phyloP scores from a whole-genome alignment of 192 early-diverging fungal genomes.

The Lunasporangiospora selenospora region DNA sequence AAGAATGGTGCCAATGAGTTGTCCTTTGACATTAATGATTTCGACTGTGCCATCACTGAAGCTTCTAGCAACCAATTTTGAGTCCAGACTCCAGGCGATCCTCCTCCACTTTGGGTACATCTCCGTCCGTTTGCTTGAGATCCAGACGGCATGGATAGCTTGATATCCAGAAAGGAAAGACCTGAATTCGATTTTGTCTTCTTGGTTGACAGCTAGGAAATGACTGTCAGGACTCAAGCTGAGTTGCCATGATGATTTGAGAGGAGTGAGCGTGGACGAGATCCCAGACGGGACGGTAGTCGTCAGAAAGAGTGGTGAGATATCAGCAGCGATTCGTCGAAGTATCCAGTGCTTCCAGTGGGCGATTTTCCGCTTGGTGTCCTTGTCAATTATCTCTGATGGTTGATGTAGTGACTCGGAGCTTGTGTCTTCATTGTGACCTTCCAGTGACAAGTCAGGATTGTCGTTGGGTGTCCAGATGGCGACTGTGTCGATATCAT shows the following conservation, averaged over 20 bases:
- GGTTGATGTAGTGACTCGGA: conserved; percentile 11
- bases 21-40: conserved; percentile 42
- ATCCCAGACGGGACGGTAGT: conserved; percentile 53
- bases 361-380: conserved; percentile 12
- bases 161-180: conserved; percentile 47
- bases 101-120: conserved; percentile 52
- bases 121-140: conserved; percentile 18
- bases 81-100: conserved; percentile 52
- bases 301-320: conserved; percentile 41
- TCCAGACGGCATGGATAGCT: conserved; percentile 44
- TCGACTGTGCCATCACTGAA: conserved; percentile 55
- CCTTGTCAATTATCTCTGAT: conserved; percentile 14
- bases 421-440: conserved; percentile 5
- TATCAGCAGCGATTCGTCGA: conserved; percentile 31
- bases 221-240: conserved; percentile 44
- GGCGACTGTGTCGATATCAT: conserved; percentile 50
- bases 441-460: conserved; percentile 10
- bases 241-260: conserved; percentile 45
- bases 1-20: conserved; percentile 38
- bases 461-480: conserved; percentile 50
- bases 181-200: conserved; percentile 52
- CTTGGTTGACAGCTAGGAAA: conserved; percentile 49
- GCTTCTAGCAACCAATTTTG: conserved; percentile 43
- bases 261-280: conserved; percentile 33
- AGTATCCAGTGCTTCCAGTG: conserved; percentile 34